Evolutionary conservation across 2,329 filamentous ascomycete species (phyloP), one percentile per base, ranked within the genome.

Genomic region (Calonectria ilicicola): DNA sequence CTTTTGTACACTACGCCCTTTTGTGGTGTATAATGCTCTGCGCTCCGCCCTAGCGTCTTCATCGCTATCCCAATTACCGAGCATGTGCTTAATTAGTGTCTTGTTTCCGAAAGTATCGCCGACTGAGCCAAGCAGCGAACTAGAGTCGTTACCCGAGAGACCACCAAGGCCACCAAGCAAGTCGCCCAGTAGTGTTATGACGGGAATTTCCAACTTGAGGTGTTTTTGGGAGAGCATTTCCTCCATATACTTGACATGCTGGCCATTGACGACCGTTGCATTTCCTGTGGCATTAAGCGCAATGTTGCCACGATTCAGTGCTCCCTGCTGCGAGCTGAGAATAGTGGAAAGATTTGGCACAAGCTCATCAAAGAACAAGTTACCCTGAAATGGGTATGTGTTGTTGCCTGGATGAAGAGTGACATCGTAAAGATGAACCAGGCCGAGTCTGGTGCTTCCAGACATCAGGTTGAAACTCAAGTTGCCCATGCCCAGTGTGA

Each of bases 401-500:
- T 87, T 88, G 72, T 88, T 86, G 6, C 85, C 86, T 0, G 84
- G 86, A 19, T 81, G 81, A 5, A 89, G 80, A 0, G 81, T 35
- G 1, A 87, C 80, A 46, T 88, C 81, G 65, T 82, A 80, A 5
- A 87, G 69, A 19, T 80, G 80, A 21, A 86, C 81, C 1, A 83
- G 75, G 6, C 87, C 87, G 8, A 88, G 74, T 10, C 78, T 79
- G 12, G 85, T 70, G n/a, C 84, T 80, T 4, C 85, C 85, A 0
- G 83, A 84, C 65, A 83, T 77, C 21, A 88, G 65, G 51, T 87
- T 86, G 19, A 88, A 82, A 0, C 85, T 85, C n/a, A 88, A 63
- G 75, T 89, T 85, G 14, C 87, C 87, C 4, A 87, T 80, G 0
- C 83, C 84, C 7, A 89, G 84, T 1, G 83, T 83, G 2, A 89